Percentiles rank a stretch among this genome's conserved stretches.
These are phyloP conservation scores for Pseudogymnoascus sp. DNA, from an alignment of 2,329 filamentous ascomycete species.

Conservation along the genomic window DNA sequence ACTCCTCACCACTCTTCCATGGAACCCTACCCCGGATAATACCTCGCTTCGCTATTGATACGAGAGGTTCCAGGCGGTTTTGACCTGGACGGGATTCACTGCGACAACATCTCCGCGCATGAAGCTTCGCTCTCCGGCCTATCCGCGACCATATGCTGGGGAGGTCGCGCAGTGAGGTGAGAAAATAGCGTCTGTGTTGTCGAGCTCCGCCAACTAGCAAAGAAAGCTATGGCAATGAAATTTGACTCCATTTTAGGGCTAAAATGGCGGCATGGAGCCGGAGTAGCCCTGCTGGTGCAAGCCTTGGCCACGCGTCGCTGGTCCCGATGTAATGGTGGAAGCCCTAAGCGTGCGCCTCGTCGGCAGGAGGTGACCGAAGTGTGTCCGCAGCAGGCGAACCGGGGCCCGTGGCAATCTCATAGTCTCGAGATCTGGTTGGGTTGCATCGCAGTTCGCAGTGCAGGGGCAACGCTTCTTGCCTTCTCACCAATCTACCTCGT, in stretches of 20 bases:
- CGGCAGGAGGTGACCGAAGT: neutral
- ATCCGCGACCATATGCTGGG: neutral
- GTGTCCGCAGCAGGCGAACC: neutral
- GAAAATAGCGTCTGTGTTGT: neutral
- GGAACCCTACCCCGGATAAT: neutral
- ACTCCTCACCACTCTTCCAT: neutral
- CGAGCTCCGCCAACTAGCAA: neutral
- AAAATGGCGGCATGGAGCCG: neutral
- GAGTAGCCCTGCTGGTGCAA: neutral
- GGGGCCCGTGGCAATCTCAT: neutral
- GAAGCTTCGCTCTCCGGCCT: constrained; percentile 3
- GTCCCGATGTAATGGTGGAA: neutral
- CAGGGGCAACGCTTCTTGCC: neutral
- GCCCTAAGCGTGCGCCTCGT: constrained; percentile 7
- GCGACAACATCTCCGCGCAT: neutral
- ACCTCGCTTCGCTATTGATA: neutral
- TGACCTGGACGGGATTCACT: neutral
- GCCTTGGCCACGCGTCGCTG: neutral
- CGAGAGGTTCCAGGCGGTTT: neutral
- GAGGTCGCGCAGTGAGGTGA: neutral
- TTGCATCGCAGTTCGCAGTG: neutral
- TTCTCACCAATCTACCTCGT: neutral
- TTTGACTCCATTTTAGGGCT: neutral
- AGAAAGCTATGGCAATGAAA: neutral
- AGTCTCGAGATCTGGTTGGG: neutral